These are phyloP conservation scores for Patellaria atrata DNA, from an alignment of 495 filamentous ascomycete genomes.

Conservation along the genomic window DNA sequence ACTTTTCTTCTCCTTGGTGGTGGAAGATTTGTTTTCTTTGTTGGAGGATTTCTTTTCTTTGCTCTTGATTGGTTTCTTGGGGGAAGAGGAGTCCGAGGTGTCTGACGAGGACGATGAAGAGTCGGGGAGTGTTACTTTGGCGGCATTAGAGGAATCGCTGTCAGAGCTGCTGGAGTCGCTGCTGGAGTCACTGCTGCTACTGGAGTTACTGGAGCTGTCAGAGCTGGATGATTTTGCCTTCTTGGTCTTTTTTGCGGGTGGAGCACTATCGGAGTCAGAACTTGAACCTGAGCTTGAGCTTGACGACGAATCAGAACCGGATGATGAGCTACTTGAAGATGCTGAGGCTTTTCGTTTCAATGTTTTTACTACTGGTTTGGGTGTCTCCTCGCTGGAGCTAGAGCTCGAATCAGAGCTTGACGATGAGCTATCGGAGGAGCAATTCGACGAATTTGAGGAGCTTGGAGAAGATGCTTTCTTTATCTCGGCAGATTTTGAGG, in stretches of 20 bases:
- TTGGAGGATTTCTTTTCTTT: slow-evolving; percentile 2
- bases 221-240: slow-evolving; percentile 5
- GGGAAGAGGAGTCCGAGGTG: slow-evolving; percentile 1
- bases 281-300: slow-evolving; percentile 10
- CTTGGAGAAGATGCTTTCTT: slow-evolving; percentile 1
- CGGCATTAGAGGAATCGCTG: not conserved
- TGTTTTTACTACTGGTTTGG: too few relatives aligned
- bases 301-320: slow-evolving; percentile 9
- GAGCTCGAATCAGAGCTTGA: slow-evolving; percentile 8
- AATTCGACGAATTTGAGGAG: slow-evolving; percentile 8
- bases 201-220: not conserved
- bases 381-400: not conserved
- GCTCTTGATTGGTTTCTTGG: not conserved
- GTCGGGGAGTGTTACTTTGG: not conserved
- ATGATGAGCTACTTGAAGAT: slow-evolving; percentile 11
- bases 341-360: too few relatives aligned
- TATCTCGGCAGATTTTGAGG: slow-evolving; percentile 2
- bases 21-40: too few relatives aligned
- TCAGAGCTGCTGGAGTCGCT: slow-evolving; percentile 4
- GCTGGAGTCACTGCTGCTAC: not conserved
- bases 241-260: slow-evolving; percentile 8
- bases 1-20: not conserved
- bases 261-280: slow-evolving; percentile 9
- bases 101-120: too few relatives aligned
- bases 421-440: slow-evolving; percentile 6